phyloP scores from a whole-genome alignment of 1,139 yeast genomes.

The Protomyces macrosporus region DNA sequence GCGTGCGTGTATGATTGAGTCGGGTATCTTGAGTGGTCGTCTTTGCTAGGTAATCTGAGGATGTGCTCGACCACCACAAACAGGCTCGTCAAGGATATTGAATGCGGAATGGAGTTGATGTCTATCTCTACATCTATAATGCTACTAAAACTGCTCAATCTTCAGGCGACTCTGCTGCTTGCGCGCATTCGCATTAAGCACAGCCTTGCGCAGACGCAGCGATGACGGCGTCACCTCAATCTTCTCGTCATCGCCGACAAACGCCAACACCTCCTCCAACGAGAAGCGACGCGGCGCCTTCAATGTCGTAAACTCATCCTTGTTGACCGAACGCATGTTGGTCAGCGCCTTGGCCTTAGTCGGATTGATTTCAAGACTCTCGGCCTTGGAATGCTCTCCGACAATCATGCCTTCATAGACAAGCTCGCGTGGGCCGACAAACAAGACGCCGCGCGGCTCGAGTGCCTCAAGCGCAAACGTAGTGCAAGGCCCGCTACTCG shows the following conservation, averaged over 20 bases:
- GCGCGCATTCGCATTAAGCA: constrained; percentile 3
- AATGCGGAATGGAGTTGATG: too few relatives aligned
- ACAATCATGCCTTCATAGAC: constrained; percentile 25
- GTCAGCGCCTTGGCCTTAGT: constrained; percentile 23
- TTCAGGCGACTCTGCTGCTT: constrained; percentile 20
- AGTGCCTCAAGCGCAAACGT: constrained; percentile 22
- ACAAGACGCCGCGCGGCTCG: constrained; percentile 20
- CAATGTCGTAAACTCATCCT: constrained; percentile 19
- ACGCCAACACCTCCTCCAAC: constrained; percentile 21
- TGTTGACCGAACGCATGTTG: constrained; percentile 25
- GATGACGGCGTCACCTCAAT: constrained; percentile 22
- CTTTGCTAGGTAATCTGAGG: too few relatives aligned
- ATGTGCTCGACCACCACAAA: too few relatives aligned
- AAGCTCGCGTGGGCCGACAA: constrained; percentile 19
- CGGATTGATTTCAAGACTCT: constrained; percentile 18
- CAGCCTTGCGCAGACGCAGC: constrained; percentile 19
- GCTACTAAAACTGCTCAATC: background rate
- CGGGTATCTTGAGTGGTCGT: too few relatives aligned
- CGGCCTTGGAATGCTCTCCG: constrained; percentile 24
- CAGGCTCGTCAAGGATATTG: too few relatives aligned
- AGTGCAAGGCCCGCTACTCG: constrained; percentile 14
- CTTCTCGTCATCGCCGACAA: constrained; percentile 20
- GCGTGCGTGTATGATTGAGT: too few relatives aligned
- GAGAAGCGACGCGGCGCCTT: constrained; percentile 18
- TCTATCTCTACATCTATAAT: too few relatives aligned